These are phyloP conservation scores for Tinospora cordifolia DNA, from an alignment of 164 flowering plant genomes.

Conservation along the genomic window DNA sequence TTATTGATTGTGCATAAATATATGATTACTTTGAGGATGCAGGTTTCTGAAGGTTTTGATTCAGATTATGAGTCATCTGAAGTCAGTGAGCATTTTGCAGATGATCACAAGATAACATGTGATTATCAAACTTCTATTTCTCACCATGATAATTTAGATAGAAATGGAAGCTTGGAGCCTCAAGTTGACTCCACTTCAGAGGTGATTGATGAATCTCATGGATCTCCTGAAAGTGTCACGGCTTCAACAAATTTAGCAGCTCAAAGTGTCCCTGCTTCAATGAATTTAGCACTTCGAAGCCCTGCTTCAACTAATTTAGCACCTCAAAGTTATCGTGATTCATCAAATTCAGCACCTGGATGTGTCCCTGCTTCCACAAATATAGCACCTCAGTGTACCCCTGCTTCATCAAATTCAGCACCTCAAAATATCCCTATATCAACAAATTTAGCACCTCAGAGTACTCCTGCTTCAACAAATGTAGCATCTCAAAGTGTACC, in stretches of 20 bases:
- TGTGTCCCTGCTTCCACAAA: too few species aligned
- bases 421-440: too few species aligned
- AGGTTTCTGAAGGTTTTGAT: slow-evolving; percentile 34
- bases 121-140: slow-evolving; percentile 21
- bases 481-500: too few species aligned
- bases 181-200: slow-evolving; percentile 11
- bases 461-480: too few species aligned
- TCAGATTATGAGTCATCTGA: slow-evolving; percentile 31
- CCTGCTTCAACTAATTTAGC: too few species aligned
- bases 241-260: slow-evolving; percentile 21
- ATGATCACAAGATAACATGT: slow-evolving; percentile 19
- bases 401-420: too few species aligned
- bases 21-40: slow-evolving; percentile 20
- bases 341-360: too few species aligned
- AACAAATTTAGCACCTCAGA: too few species aligned
- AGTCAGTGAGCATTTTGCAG: slow-evolving; percentile 18
- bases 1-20: neutral
- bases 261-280: slow-evolving; percentile 14
- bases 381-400: too few species aligned
- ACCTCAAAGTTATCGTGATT: too few species aligned
- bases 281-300: slow-evolving; percentile 10
- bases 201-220: slow-evolving; percentile 15
- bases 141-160: slow-evolving; percentile 19
- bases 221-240: slow-evolving; percentile 16
- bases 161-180: slow-evolving; percentile 11